Conservation (phyloP, 352 stramenopile species). For the Pythium vanterpoolii region DNA sequence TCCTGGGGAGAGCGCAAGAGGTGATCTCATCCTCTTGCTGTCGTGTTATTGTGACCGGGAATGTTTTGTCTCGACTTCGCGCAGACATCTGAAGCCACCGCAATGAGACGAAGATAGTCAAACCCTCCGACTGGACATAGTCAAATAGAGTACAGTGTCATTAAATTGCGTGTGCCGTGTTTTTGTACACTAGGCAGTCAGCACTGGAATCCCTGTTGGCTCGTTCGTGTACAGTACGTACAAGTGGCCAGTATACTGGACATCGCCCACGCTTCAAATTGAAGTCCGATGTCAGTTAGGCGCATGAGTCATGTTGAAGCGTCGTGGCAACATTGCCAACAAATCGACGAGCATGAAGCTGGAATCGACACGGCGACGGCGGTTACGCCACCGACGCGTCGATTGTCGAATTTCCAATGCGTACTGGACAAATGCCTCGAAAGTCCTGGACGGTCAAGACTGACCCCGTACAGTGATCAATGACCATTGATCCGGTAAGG, state of each 20-base stretch:
- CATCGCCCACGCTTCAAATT: too few species aligned
- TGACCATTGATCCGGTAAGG: too few species aligned
- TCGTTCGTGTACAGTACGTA: conserved; percentile 13
- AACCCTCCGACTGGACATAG: neutral
- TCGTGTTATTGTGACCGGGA: neutral
- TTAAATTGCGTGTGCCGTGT: neutral
- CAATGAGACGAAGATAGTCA: neutral
- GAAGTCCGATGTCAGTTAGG: neutral
- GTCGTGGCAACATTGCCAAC: neutral
- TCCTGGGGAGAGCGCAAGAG: too few species aligned
- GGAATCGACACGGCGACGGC: too few species aligned
- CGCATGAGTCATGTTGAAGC: neutral
- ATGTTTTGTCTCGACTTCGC: neutral
- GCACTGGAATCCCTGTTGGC: too few species aligned
- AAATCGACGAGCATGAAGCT: neutral
- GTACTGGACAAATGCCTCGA: too few species aligned
- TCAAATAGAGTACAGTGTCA: neutral
- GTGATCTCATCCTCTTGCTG: neutral
- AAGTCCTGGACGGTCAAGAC: too few species aligned
- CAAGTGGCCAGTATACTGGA: too few species aligned
- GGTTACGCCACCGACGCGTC: too few species aligned
- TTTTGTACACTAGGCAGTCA: too few species aligned
- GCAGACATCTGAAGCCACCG: neutral
- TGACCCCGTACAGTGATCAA: too few species aligned
- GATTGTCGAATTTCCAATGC: too few species aligned